These are phyloP conservation scores for Neckera pumila DNA, from an alignment of 225 moss, liverwort and hornwort species.

Conservation along the genomic window DNA sequence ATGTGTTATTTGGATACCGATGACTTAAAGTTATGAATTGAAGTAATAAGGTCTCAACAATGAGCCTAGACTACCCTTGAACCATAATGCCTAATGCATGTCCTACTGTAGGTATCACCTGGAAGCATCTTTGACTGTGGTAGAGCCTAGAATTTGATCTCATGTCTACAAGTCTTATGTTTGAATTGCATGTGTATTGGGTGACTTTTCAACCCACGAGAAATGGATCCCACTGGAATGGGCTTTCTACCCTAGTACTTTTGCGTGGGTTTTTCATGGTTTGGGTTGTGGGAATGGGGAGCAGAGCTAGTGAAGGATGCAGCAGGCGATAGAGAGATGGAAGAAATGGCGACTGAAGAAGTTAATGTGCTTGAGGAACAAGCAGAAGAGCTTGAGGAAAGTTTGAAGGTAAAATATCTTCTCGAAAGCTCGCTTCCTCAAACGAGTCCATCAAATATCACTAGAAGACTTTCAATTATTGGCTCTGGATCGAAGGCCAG, in stretches of 20 bases:
- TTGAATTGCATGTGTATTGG: not conserved
- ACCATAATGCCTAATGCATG: not conserved
- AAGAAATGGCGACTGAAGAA: slow-evolving; percentile 87
- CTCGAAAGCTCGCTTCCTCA: not conserved
- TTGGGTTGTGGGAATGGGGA: not conserved
- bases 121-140: not conserved
- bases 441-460: not conserved
- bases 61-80: not conserved
- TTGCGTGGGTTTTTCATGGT: not conserved
- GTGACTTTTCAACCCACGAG: not conserved
- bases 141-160: not conserved
- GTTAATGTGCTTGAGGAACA: slow-evolving; percentile 41
- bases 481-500: not conserved
- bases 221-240: not conserved
- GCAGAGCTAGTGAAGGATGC: slow-evolving; percentile 64
- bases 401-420: slow-evolving; percentile 55
- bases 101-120: not conserved
- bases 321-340: slow-evolving; percentile 78
- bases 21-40: not conserved
- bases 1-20: not conserved
- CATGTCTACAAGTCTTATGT: not conserved
- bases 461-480: too few species aligned
- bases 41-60: not conserved
- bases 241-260: not conserved
- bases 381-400: slow-evolving; percentile 59